These are phyloP conservation scores for Suillus cothurnatus DNA, from an alignment of 768 basidiomycete genomes.

Conservation along the genomic window DNA sequence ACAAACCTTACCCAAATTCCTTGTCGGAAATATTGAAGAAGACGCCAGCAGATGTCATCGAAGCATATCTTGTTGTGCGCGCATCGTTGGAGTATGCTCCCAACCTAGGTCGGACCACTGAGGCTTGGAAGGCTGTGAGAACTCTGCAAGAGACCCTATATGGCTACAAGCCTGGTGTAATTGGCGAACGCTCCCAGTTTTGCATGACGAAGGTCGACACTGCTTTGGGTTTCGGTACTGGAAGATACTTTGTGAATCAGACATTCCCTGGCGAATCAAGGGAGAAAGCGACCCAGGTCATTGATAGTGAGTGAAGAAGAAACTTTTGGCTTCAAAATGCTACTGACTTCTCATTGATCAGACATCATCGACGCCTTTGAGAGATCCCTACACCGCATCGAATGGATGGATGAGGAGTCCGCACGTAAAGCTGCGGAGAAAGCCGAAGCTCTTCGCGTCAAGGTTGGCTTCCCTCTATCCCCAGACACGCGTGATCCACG, in stretches of 20 bases:
- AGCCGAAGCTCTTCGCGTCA: constrained; percentile 61
- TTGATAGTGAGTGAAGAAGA: constrained; percentile 53
- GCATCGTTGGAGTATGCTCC: constrained; percentile 69
- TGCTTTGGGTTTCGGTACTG: constrained; percentile 85
- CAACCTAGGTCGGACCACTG: constrained; percentile 72
- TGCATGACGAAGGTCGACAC: constrained; percentile 75
- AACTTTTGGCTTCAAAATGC: neutral
- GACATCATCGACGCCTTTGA: constrained; percentile 87
- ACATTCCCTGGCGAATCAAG: constrained; percentile 81
- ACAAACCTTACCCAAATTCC: constrained; percentile 72
- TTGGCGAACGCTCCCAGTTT: constrained; percentile 81
- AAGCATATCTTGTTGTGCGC: constrained; percentile 86
- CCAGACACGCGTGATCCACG: constrained; percentile 77
- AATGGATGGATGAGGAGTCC: constrained; percentile 92
- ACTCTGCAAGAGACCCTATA: constrained; percentile 69
- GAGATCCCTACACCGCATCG: constrained; percentile 64
- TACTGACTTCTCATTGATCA: constrained; percentile 32
- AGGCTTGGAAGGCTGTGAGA: constrained; percentile 77
- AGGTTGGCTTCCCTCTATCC: constrained; percentile 90
- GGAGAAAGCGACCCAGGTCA: constrained; percentile 80
- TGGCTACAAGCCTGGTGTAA: constrained; percentile 86
- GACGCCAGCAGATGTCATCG: constrained; percentile 70
- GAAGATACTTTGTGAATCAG: constrained; percentile 85
- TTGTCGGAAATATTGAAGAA: constrained; percentile 69
- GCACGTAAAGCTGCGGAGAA: constrained; percentile 84